Conservation (phyloP, 371 early-diverging fungal genomes). For the Mucor racemosus region DNA sequence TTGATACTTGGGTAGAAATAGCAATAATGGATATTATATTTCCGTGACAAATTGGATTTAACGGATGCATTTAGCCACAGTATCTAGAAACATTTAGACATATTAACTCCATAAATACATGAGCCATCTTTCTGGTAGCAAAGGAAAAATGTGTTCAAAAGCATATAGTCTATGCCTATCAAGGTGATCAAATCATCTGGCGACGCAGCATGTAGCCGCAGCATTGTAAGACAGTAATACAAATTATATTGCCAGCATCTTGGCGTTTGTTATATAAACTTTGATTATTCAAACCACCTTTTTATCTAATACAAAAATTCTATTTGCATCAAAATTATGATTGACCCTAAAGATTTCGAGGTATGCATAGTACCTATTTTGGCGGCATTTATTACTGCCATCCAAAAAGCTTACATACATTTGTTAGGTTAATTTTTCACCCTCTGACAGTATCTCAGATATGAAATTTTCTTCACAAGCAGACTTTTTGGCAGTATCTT, state of each 20-base stretch:
- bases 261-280: background rate
- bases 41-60: too few relatives aligned
- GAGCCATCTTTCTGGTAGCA: too few relatives aligned
- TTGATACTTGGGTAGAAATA: too few relatives aligned
- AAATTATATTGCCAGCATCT: background rate
- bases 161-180: too few relatives aligned
- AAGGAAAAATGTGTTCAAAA: too few relatives aligned
- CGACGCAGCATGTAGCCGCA: background rate
- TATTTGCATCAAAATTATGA: background rate
- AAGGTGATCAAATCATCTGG: too few relatives aligned
- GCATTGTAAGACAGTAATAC: background rate
- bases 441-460: constrained; percentile 81
- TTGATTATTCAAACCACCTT: too few relatives aligned
- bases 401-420: background rate
- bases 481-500: constrained; percentile 83
- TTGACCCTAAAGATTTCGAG: constrained; percentile 34
- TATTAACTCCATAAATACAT: too few relatives aligned
- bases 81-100: too few relatives aligned
- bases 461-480: constrained; percentile 79
- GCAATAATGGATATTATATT: too few relatives aligned
- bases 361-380: background rate
- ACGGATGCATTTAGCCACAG: too few relatives aligned
- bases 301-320: background rate
- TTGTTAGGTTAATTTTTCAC: constrained; percentile 65
- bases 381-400: too few relatives aligned